These are phyloP conservation scores for Lodderomyces oxycetoniae DNA, from an alignment of 1,139 yeast genomes.

Conservation along the genomic window DNA sequence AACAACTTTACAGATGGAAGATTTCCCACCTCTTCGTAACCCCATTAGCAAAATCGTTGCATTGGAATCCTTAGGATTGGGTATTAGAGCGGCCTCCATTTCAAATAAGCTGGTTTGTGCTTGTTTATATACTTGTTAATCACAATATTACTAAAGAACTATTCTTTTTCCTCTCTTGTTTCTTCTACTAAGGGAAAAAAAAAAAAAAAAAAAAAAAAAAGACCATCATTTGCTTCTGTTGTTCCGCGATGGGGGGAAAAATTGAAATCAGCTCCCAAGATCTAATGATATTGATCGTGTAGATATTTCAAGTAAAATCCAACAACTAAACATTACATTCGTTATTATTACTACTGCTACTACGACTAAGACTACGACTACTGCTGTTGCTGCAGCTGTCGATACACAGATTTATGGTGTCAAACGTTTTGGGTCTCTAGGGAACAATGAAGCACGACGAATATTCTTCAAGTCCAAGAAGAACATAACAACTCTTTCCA, in stretches of 20 bases:
- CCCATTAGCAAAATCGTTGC: constrained; percentile 86
- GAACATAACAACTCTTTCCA: constrained; percentile 98
- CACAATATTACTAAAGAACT: not conserved
- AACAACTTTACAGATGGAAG: constrained; percentile 90
- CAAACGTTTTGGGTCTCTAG: constrained; percentile 95
- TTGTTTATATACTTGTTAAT: not conserved
- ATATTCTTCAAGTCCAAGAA: constrained; percentile 93
- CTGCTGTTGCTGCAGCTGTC: not conserved
- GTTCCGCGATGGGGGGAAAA: no score
- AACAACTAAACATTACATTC: no score
- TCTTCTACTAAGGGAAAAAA: not conserved
- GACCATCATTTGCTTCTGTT: no score
- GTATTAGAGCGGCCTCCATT: constrained; percentile 29
- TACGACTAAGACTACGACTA: not conserved
- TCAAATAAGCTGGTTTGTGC: not conserved
- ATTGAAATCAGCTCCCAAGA: no score
- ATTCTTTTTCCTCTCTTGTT: not conserved
- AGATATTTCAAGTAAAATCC: no score
- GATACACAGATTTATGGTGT: constrained; percentile 54
- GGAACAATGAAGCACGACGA: constrained; percentile 96
- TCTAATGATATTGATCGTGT: no score
- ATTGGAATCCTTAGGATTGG: constrained; percentile 43
- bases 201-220: no score
- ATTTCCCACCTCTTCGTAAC: constrained; percentile 73
- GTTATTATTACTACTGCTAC: no score